phyloP scores from a whole-genome alignment of 2,329 filamentous ascomycete genomes.

The Colletotrichum gigasporum region DNA sequence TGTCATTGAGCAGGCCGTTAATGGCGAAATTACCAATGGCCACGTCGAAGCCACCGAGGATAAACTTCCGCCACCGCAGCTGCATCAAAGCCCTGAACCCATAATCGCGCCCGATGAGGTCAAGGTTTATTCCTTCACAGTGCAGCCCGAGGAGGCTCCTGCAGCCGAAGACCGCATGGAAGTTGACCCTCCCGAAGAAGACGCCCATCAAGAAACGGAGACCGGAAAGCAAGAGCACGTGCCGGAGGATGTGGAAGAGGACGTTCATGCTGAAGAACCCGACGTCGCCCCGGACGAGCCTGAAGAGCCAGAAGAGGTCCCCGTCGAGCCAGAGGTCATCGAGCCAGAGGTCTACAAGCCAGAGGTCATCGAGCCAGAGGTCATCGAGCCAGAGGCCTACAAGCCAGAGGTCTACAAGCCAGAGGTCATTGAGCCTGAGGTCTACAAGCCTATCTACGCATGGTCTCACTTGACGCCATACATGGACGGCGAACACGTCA shows the following conservation, averaged over 20 bases:
- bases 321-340: not conserved
- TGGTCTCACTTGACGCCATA: conserved; percentile 53
- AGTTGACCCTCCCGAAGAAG: conserved; percentile 8
- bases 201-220: not conserved
- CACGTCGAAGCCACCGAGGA: not conserved
- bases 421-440: conserved; percentile 26
- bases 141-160: not conserved
- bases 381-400: conserved; percentile 23
- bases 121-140: not conserved
- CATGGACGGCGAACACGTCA: conserved; percentile 47
- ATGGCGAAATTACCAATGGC: conserved; percentile 7
- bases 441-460: conserved; percentile 33
- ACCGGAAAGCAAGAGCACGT: too few relatives aligned
- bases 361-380: conserved; percentile 26
- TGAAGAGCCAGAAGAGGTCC: not conserved
- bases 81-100: not conserved
- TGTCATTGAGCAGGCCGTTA: not conserved
- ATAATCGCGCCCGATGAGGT: not conserved
- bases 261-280: not conserved
- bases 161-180: conserved; percentile 15
- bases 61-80: not conserved
- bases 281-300: not conserved
- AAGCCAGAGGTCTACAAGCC: too few relatives aligned
- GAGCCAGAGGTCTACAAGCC: too few relatives aligned
- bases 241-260: too few relatives aligned